phyloP scores from a whole-genome alignment of 148 eudicot genomes.

The Beta vulgaris region DNA sequence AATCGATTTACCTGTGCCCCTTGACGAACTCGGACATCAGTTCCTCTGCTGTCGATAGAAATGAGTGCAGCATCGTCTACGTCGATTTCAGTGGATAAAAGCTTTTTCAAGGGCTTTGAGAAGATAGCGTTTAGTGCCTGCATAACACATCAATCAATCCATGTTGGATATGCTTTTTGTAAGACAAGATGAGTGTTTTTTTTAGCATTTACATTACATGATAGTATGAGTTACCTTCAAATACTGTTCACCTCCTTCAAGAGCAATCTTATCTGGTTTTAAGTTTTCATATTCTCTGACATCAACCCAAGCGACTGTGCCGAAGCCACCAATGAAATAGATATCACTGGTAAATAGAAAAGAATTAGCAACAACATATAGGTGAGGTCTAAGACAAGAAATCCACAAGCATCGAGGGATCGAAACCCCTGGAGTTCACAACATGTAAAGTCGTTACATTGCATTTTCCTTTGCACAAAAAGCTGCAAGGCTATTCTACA shows the following conservation, averaged over 20 bases:
- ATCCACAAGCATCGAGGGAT: background rate
- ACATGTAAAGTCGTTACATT: background rate
- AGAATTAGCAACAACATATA: background rate
- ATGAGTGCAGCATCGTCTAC: slow-evolving; percentile 95
- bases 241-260: slow-evolving; percentile 94
- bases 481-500: no score
- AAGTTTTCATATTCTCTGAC: slow-evolving; percentile 80
- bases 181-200: no score
- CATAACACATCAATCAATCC: background rate
- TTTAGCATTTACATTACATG: background rate
- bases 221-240: slow-evolving; percentile 53
- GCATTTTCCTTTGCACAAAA: no score
- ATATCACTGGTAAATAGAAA: slow-evolving; percentile 60
- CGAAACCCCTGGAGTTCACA: background rate
- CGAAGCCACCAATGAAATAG: slow-evolving; percentile 99
- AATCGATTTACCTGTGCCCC: slow-evolving; percentile 84
- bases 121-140: slow-evolving; percentile 91
- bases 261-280: slow-evolving; percentile 84
- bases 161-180: background rate
- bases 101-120: slow-evolving; percentile 86
- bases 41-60: slow-evolving; percentile 93
- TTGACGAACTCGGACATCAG: slow-evolving; percentile 91
- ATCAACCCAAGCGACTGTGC: slow-evolving; percentile 99
- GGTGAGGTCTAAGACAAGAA: background rate
- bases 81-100: slow-evolving; percentile 68